Evolutionary conservation across 1,284 basidiomycete species (phyloP).

Genomic region (Neolentinus lepideus): DNA sequence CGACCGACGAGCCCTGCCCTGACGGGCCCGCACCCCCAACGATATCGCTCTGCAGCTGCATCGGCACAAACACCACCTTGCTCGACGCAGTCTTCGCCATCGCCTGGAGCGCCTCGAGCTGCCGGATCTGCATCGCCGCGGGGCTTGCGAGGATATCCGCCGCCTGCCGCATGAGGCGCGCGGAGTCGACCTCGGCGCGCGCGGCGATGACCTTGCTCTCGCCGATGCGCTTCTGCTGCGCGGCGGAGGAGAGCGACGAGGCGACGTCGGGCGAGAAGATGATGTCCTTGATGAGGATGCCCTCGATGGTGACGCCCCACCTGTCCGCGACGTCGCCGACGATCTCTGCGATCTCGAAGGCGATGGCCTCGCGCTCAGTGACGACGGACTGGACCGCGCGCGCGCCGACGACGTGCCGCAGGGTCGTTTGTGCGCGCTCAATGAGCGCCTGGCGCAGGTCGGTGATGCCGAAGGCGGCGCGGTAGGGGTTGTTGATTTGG

Average conservation of each 20-base stretch:
- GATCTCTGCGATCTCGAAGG: conserved; percentile 93
- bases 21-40: conserved; percentile 27
- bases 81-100: conserved; percentile 68
- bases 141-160: conserved; percentile 89
- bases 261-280: conserved; percentile 91
- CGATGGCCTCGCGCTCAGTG: conserved; percentile 94
- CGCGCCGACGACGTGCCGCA: conserved; percentile 91
- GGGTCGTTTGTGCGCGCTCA: conserved; percentile 93
- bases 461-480: conserved; percentile 87
- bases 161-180: conserved; percentile 90
- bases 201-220: conserved; percentile 96
- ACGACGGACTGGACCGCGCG: conserved; percentile 80
- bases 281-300: conserved; percentile 92
- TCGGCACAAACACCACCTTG: conserved; percentile 94
- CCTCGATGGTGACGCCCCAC: conserved; percentile 95
- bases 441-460: conserved; percentile 85
- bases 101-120: conserved; percentile 80
- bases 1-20: conserved; percentile 4
- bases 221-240: conserved; percentile 92
- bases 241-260: conserved; percentile 86
- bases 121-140: conserved; percentile 96
- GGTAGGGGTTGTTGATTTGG: conserved; percentile 82
- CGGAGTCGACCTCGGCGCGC: conserved; percentile 91
- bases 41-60: conserved; percentile 79
- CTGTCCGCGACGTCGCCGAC: conserved; percentile 81